These are phyloP conservation scores for Curvularia verruculosa DNA, from an alignment of 2,329 filamentous ascomycete species.

Conservation along the genomic window DNA sequence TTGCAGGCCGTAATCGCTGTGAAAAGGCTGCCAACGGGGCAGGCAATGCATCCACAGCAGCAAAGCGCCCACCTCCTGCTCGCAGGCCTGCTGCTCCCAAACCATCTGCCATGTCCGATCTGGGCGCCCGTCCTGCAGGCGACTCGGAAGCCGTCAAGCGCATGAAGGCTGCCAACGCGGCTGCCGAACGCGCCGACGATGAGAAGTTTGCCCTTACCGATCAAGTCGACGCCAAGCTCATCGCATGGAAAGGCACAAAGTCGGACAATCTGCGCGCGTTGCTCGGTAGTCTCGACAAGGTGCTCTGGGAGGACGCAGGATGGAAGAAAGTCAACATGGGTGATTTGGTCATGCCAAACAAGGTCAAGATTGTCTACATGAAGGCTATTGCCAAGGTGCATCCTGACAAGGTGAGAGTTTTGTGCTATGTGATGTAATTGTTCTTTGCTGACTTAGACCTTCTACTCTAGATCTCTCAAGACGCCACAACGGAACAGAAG, in stretches of 20 bases:
- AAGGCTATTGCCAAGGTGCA: conserved; percentile 98
- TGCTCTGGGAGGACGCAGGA: conserved; percentile 88
- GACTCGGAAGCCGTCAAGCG: conserved; percentile 78
- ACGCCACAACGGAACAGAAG: conserved; percentile 69
- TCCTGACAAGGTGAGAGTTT: conserved; percentile 83
- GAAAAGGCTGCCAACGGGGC: conserved; percentile 73
- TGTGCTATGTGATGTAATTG: too few species aligned
- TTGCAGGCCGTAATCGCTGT: conserved; percentile 85
- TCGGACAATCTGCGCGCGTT: conserved; percentile 89
- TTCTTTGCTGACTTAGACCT: neutral
- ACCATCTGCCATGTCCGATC: conserved; percentile 52
- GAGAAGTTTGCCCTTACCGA: conserved; percentile 92
- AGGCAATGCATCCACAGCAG: conserved; percentile 23
- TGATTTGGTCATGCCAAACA: conserved; percentile 88
- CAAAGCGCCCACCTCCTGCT: conserved; percentile 36
- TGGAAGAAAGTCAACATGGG: conserved; percentile 98
- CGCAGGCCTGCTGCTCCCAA: conserved; percentile 36
- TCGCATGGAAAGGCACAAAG: conserved; percentile 87
- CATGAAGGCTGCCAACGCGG: conserved; percentile 81
- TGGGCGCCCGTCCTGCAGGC: conserved; percentile 53
- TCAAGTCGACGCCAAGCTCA: conserved; percentile 78
- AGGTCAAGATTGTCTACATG: conserved; percentile 98
- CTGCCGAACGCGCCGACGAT: conserved; percentile 84
- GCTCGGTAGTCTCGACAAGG: conserved; percentile 81
- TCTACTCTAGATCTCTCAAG: conserved; percentile 59